These are phyloP conservation scores for Lactarius quietus DNA, from an alignment of 768 basidiomycete genomes.

Conservation along the genomic window DNA sequence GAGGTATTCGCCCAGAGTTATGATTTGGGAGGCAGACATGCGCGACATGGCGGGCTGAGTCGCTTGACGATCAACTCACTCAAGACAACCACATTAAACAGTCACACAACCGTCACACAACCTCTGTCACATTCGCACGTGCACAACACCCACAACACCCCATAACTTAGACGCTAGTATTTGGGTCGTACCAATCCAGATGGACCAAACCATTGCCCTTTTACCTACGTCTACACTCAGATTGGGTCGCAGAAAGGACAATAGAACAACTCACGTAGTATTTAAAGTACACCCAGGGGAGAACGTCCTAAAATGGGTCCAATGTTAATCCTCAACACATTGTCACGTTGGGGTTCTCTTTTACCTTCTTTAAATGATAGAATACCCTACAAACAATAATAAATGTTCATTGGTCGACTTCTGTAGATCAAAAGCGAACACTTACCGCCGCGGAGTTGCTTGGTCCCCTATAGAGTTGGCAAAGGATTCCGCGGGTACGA, in stretches of 20 bases:
- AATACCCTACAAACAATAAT: slow-evolving; percentile 32
- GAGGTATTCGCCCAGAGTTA: slow-evolving; percentile 73
- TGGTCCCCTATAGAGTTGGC: slow-evolving; percentile 65
- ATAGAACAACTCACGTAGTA: slow-evolving; percentile 24
- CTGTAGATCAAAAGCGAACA: slow-evolving; percentile 13
- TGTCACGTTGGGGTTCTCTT: not conserved
- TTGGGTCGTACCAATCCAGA: slow-evolving; percentile 29
- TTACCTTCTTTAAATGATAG: slow-evolving; percentile 45
- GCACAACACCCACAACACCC: not conserved
- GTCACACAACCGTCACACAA: slow-evolving; percentile 18
- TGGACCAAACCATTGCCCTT: slow-evolving; percentile 34
- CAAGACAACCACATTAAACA: slow-evolving; percentile 21
- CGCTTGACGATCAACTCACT: not conserved
- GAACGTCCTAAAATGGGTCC: slow-evolving; percentile 29
- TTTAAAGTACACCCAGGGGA: slow-evolving; percentile 36
- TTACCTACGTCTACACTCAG: slow-evolving; percentile 23
- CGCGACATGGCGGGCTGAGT: slow-evolving; percentile 54
- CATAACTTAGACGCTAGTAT: not conserved
- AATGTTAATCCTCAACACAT: slow-evolving; percentile 23
- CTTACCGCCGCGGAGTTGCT: slow-evolving; percentile 65
- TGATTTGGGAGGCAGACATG: slow-evolving; percentile 73
- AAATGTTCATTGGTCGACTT: not conserved
- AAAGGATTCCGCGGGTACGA: slow-evolving; percentile 86
- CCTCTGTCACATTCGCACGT: slow-evolving; percentile 11
- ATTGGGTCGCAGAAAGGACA: too few relatives aligned